Conservation (phyloP, 2,329 filamentous ascomycete genomes). For the Botryotinia narcissicola region DNA sequence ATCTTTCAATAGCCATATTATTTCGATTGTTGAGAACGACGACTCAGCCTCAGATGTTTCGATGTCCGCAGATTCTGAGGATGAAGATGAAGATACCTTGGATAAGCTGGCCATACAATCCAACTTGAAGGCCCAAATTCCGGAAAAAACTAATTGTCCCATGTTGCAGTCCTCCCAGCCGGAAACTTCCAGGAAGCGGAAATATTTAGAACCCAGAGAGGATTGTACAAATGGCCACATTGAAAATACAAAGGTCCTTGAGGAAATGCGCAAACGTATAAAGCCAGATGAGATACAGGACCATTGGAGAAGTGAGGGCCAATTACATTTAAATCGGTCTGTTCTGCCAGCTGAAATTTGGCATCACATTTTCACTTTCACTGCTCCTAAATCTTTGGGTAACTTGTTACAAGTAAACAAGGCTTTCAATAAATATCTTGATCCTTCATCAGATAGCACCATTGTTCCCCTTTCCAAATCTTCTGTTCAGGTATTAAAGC, state of each 20-base stretch:
- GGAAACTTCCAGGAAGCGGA: constrained; percentile 33
- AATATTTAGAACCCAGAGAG: constrained; percentile 26
- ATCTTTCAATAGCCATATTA: constrained; percentile 21
- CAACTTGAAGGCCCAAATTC: constrained; percentile 13
- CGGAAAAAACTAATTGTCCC: constrained; percentile 12
- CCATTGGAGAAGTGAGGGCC: constrained; percentile 27
- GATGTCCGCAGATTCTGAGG: constrained; percentile 40
- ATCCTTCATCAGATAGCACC: constrained; percentile 44
- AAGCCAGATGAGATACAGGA: constrained; percentile 30
- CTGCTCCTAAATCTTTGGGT: constrained; percentile 61
- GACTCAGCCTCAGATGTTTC: constrained; percentile 40
- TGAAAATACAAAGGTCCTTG: constrained; percentile 20
- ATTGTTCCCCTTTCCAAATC: constrained; percentile 41
- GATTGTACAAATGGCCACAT: constrained; percentile 25
- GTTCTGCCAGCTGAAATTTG: constrained; percentile 61
- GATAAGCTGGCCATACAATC: constrained; percentile 17
- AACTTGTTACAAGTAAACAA: constrained; percentile 66
- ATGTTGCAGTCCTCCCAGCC: constrained; percentile 3
- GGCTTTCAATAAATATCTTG: constrained; percentile 60
- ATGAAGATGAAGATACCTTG: constrained; percentile 31
- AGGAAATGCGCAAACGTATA: constrained; percentile 33
- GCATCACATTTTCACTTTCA: constrained; percentile 67
- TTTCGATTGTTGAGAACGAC: constrained; percentile 27
- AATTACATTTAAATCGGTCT: constrained; percentile 30
- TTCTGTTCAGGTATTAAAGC: constrained; percentile 45